Evolutionary conservation across 768 basidiomycete genomes (phyloP).

Genomic region (Tricholoma saponaceum): DNA sequence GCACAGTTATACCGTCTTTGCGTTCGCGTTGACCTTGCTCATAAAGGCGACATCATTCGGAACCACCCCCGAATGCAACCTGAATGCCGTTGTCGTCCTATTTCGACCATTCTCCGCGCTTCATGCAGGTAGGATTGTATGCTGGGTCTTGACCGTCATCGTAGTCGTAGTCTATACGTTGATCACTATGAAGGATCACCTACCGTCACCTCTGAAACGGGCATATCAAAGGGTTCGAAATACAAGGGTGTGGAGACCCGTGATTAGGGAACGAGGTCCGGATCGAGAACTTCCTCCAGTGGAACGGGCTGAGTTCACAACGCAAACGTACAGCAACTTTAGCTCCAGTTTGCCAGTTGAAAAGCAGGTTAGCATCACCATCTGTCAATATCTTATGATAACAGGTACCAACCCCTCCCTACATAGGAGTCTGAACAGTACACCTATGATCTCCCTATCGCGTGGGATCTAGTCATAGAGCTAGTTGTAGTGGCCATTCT

Average conservation of each 20-base stretch:
- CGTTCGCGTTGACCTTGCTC: constrained; percentile 13
- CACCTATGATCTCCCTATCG: constrained; percentile 10
- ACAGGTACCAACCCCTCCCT: not conserved
- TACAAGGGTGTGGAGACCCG: not conserved
- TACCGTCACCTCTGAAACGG: constrained; percentile 7
- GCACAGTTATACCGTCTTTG: constrained; percentile 17
- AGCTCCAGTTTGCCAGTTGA: not conserved
- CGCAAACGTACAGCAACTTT: not conserved
- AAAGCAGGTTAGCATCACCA: not conserved
- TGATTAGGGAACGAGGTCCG: not conserved
- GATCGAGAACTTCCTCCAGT: not conserved
- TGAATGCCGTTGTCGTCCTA: constrained; percentile 10
- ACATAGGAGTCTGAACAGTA: not conserved
- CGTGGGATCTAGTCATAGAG: constrained; percentile 11
- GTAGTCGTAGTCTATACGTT: constrained; percentile 7
- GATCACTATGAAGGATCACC: constrained; percentile 10
- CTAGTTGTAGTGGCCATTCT: constrained; percentile 9
- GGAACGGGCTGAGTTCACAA: not conserved
- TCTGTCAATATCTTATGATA: not conserved
- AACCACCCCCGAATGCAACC: constrained; percentile 9
- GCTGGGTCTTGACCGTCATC: constrained; percentile 8
- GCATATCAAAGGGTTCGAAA: constrained; percentile 6
- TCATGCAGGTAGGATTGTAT: constrained; percentile 5
- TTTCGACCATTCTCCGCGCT: constrained; percentile 15
- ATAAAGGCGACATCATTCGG: constrained; percentile 10